Percentiles rank a stretch among this genome's conserved stretches.
Conservation (phyloP, 164 flowering plant species). For the Aristolochia fimbriata region DNA sequence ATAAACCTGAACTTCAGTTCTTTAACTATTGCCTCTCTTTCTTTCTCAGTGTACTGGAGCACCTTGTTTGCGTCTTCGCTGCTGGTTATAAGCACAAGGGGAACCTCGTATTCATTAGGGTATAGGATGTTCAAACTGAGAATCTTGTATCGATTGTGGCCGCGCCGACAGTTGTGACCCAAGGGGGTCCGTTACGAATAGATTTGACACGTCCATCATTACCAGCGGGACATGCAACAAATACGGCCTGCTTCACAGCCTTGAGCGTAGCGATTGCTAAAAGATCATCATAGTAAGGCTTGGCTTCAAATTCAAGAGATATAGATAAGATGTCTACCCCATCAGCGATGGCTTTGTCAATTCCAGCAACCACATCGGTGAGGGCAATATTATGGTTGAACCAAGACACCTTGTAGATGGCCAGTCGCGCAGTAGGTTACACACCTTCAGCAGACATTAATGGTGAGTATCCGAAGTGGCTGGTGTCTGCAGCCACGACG, state of each 20-base stretch:
- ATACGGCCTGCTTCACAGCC: conserved; percentile 31
- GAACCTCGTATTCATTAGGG: conserved; percentile 5
- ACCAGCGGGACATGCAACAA: conserved; percentile 32
- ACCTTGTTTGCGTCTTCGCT: conserved; percentile 13
- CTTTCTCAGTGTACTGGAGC: conserved; percentile 14
- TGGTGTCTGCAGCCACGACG: conserved; percentile 9
- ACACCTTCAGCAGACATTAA: conserved; percentile 26
- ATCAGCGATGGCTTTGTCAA: conserved; percentile 42
- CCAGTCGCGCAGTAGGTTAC: conserved; percentile 26
- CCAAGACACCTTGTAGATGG: conserved; percentile 37
- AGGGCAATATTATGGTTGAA: conserved; percentile 8
- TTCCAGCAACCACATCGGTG: conserved; percentile 27
- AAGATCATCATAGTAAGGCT: conserved; percentile 12
- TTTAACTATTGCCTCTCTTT: conserved; percentile 8
- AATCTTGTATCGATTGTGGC: conserved; percentile 22
- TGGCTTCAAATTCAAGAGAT: conserved; percentile 21
- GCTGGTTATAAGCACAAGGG: conserved; percentile 15
- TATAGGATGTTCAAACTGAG: background rate
- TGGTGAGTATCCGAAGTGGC: conserved; percentile 32
- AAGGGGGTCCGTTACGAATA: conserved; percentile 30
- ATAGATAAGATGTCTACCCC: conserved; percentile 37
- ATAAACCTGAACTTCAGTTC: conserved; percentile 23
- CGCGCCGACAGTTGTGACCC: conserved; percentile 41
- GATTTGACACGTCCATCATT: conserved; percentile 19
- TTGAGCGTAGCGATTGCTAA: conserved; percentile 32